Evolutionary conservation across 176 grass and related monocot genomes (phyloP), one percentile per base, ranked within the genome.

Genomic region (Aegilops umbellulata): DNA sequence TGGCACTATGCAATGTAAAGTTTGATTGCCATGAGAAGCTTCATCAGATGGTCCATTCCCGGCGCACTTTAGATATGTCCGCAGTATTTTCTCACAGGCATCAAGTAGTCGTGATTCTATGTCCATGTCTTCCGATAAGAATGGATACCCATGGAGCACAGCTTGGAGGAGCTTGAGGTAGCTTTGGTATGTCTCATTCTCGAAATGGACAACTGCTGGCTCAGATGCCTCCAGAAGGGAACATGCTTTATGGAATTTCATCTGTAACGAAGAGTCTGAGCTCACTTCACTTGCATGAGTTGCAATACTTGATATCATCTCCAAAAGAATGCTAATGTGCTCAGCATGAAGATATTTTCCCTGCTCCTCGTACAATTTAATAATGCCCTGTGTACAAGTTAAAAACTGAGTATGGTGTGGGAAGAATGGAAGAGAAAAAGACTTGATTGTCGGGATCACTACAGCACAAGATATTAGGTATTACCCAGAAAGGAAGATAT

Each of bases 191-290:
- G 94, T 91, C 49, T 96, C 94, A 3, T 99, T 99, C 82, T 99
- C 94, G 39, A 99, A 99, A 87, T 99, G 97, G 61, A 99, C 83
- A 81, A 88, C 65, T 44, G 97, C 90, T 62, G 94, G 97, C 67
- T 96, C 97, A 80, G 97, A 92, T 83, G 89, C 92, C 89, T 99
- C 97, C 86, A 99, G 71, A 77, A 99, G 87, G 69, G 86, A 90
- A 83, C 97, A 96, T 84, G 94, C 94, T 79, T 96, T 91, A 44
- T 96, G 90, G 36, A 99, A 90, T 79, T 99, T 99, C 58, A 68
- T 62, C 17, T 87, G 94, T 55, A 96, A 67, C 23, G 79, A 80
- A 66, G 82, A 86, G 74, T 96, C 97, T 11, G 76, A 89, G 76
- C 60, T 94, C 82, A 99, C 83, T 84, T 94, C 91, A 81, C 86